A percentile compares a stretch with the other conserved stretches of the same genome.
phyloP scores from a whole-genome alignment of 805 yeast genomes.

The Hanseniaspora clermontiae region DNA sequence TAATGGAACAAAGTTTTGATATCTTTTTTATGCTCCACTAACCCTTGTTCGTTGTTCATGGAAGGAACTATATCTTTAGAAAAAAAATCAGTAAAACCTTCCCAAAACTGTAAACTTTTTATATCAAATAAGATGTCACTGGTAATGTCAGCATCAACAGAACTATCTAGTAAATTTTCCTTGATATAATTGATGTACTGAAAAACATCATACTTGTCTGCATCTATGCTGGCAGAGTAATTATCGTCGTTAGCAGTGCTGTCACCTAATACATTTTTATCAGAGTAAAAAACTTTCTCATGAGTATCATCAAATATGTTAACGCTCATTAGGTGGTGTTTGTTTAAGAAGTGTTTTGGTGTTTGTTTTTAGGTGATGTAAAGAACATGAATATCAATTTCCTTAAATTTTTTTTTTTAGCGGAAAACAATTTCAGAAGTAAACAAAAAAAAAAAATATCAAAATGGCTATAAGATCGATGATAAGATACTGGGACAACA shows the following conservation, averaged over 20 bases:
- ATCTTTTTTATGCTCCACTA: neutral
- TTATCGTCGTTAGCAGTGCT: neutral
- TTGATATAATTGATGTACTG: neutral
- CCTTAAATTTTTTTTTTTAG: too few relatives aligned
- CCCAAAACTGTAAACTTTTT: neutral
- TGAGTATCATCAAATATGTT: neutral
- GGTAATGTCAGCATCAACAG: neutral
- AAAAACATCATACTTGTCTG: neutral
- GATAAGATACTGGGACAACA: too few relatives aligned
- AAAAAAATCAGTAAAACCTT: neutral
- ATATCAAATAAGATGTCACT: slow-evolving; percentile 2
- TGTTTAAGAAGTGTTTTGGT: too few relatives aligned
- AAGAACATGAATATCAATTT: too few relatives aligned
- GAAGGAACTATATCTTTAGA: neutral
- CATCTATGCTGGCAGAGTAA: neutral
- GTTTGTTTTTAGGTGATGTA: too few relatives aligned
- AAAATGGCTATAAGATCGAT: too few relatives aligned
- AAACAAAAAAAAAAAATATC: too few relatives aligned
- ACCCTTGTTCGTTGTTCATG: neutral
- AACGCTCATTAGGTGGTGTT: neutral
- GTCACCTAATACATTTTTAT: neutral
- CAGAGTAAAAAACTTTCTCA: neutral
- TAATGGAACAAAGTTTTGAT: neutral
- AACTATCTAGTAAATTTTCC: neutral
- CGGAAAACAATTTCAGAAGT: too few relatives aligned